Base-by-base conservation (phyloP, 345 rosid genomes). In the Linum trigynum region DNA sequence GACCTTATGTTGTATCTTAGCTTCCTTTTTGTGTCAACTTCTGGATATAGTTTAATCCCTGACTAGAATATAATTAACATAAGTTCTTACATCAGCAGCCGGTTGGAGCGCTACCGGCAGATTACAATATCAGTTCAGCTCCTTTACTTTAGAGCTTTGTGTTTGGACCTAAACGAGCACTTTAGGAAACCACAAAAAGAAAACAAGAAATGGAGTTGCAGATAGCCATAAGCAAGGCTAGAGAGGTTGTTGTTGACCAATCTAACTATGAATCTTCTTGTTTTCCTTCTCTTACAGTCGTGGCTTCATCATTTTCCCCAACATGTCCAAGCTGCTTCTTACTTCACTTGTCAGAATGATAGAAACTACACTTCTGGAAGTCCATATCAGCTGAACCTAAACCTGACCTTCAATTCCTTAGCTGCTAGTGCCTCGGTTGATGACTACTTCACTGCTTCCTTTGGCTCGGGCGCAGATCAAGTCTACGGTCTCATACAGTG, bases 401-500 rank as follows among this genome's bases (percentile, higher is more conserved):
- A 84, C 77, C 71, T 65, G 59, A 74, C 81, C 70, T 43, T 69
- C 6, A 69, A 38, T 14, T 63, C 56, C 17, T 83, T 85, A 69
- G 65, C 83, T 63, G 62, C 55, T 32, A 75, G 37, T 55, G 74
- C 80, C 61, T 82, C 92, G 10, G 48, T 82, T 1, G 61, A 78
- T 1, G 96, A 91, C 39, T 88, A 86, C 16, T 75, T 69, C 38
- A 11, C 55, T 1, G 69, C 72, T 57, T 72, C 87, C 36, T 5
- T 64, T 3, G 95, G 88, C 17, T 64, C 62, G 11, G 7, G 5
- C 3, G 81, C 80, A 0, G 67, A 78, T 73, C 62, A 67, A n/a
- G 83, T 78, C 32, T 64, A 77, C 5, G 96, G 86, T 40, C 79
- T 85, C 0, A 74, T 85, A 5, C 84, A 86, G 37, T 86, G 96